phyloP scores from a whole-genome alignment of 1,284 basidiomycete genomes.

The Melampsora americana region DNA sequence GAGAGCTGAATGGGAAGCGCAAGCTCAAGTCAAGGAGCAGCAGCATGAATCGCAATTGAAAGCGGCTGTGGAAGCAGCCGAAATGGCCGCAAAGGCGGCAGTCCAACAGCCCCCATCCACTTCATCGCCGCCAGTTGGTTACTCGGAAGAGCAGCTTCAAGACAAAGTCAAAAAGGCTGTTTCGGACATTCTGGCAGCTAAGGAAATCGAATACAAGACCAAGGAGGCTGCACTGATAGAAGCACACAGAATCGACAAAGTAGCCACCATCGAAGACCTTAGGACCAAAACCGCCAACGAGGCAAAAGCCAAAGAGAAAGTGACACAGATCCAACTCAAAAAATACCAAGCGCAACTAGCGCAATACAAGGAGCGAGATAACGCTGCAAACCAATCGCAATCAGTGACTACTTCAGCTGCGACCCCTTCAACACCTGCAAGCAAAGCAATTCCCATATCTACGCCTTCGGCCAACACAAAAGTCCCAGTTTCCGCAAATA shows the following conservation, averaged over 20 bases:
- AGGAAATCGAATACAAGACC: neutral
- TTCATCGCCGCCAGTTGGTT: neutral
- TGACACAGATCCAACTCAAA: conserved; percentile 37
- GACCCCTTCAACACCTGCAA: neutral
- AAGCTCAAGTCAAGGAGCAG: conserved; percentile 3
- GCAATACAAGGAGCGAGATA: conserved; percentile 9
- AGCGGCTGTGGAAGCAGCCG: neutral
- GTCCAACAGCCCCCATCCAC: conserved; percentile 6
- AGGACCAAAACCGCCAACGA: conserved; percentile 21
- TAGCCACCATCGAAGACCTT: conserved; percentile 11
- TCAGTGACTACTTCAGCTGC: neutral
- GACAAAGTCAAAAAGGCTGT: conserved; percentile 38
- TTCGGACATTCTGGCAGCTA: neutral
- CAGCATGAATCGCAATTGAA: conserved; percentile 16
- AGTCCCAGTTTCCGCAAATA: too few relatives aligned
- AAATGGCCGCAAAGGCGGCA: conserved; percentile 2
- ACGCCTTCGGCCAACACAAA: too few relatives aligned
- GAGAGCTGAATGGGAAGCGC: conserved; percentile 24
- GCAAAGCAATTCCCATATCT: neutral
- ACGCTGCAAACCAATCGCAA: neutral
- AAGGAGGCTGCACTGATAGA: conserved; percentile 26
- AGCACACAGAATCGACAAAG: conserved; percentile 13
- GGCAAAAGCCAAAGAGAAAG: conserved; percentile 29
- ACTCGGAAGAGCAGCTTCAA: conserved; percentile 15
- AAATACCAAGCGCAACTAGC: conserved; percentile 10